These are phyloP conservation scores for Tolypocladium pustulatum DNA, from an alignment of 2,329 filamentous ascomycete genomes.

Conservation along the genomic window DNA sequence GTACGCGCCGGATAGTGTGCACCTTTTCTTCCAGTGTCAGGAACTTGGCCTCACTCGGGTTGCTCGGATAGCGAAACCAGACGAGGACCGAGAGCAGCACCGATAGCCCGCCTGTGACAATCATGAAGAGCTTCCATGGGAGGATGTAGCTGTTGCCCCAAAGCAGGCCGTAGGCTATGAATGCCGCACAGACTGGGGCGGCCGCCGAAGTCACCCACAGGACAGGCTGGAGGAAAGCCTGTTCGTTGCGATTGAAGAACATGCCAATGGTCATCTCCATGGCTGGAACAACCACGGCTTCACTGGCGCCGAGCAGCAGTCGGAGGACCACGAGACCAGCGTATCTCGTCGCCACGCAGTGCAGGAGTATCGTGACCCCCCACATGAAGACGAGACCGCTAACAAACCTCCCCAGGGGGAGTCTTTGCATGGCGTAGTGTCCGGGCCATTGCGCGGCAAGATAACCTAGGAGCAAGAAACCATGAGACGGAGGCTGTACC, in stretches of 20 bases:
- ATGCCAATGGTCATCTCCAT: constrained; percentile 30
- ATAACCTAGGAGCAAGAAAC: neutral
- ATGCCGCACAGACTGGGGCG: neutral
- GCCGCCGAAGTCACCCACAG: neutral
- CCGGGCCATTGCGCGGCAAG: neutral
- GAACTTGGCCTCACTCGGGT: neutral
- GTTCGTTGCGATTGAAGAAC: constrained; percentile 26
- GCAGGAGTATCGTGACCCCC: neutral
- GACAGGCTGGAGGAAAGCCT: constrained; percentile 9
- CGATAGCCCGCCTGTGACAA: neutral
- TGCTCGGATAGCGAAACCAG: neutral
- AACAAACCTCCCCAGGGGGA: neutral
- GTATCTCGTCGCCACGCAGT: constrained; percentile 10
- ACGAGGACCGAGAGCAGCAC: neutral
- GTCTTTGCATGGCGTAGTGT: neutral
- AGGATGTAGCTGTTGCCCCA: neutral
- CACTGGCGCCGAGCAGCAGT: constrained; percentile 22
- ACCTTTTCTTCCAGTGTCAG: neutral
- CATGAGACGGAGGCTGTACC: neutral
- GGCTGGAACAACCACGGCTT: constrained; percentile 25
- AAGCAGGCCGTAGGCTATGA: neutral
- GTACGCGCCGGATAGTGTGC: neutral
- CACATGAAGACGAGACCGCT: neutral
- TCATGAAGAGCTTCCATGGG: neutral
- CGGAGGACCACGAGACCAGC: constrained; percentile 24